Base-by-base conservation (phyloP, 768 basidiomycete species). In the Lactarius deliciosus region DNA sequence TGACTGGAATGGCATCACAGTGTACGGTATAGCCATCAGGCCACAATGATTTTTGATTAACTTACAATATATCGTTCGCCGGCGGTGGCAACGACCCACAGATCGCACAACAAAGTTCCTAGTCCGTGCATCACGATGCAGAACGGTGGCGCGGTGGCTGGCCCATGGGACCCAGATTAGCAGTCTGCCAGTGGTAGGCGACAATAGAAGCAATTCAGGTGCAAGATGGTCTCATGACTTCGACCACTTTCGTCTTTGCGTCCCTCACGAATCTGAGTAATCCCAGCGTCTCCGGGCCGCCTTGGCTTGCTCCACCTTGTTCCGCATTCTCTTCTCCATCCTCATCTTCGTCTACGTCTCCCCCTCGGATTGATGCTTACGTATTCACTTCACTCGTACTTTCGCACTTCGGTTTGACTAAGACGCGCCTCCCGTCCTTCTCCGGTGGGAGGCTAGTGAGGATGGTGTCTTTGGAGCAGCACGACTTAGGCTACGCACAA, bases 351-450 rank as follows among this genome's bases (percentile, higher is more conserved):
- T 45, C 43, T 8, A 9, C 18, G n/a, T 47, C 45, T 22, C 2
- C n/a, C n/a, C 10, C 45, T 47, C 13, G 43, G 43, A 43, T 43
- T 1, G n/a, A 8, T 22, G 45, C 13, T 22, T 88, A 86, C 79
- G 96, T 96, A 75, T 94, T 92, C 75, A 98, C 81, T 10, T 97
- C 96, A 74, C 98, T 96, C 25, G 93, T 91, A 7, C 89, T 88
- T 47, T 96, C 96, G 62, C 87, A 90, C 36, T 87, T 89, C 2
- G 93, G 90, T 71, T 95, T 96, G 20, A 90, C 85, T 32, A 92
- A 94, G 80, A 98, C 97, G 65, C 91, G 91, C 78, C 89, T 90
- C 5, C n/a, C n/a, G n/a, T n/a, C n/a, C n/a, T n/a, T n/a, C n/a
- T n/a, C n/a, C n/a, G n/a, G n/a, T n/a, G n/a, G n/a, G n/a, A n/a